Evolutionary conservation across 2,329 filamentous ascomycete species (phyloP).

Genomic region (Xylariaceae sp.): DNA sequence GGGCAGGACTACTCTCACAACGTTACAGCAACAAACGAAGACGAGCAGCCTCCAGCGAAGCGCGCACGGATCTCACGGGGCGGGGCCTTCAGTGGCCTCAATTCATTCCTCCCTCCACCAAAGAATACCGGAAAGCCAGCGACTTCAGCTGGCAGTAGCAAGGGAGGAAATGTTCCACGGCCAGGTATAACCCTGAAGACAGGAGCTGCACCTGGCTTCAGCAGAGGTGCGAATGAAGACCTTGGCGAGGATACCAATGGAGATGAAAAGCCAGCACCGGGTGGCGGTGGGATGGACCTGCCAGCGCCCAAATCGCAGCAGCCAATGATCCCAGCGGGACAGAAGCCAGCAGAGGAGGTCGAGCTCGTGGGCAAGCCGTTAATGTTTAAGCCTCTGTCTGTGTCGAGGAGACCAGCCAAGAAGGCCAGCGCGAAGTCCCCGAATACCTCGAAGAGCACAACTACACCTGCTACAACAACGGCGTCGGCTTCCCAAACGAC

Average conservation of each 20-base stretch:
- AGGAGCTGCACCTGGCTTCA: constrained; percentile 82
- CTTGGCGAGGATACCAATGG: constrained; percentile 31
- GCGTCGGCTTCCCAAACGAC: constrained; percentile 29
- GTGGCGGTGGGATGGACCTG: constrained; percentile 39
- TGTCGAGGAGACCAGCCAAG: constrained; percentile 75
- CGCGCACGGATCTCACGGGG: constrained; percentile 62
- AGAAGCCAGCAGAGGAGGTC: constrained; percentile 67
- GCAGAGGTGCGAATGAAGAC: constrained; percentile 57
- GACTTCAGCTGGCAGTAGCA: constrained; percentile 40
- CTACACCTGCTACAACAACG: constrained; percentile 21
- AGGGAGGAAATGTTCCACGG: constrained; percentile 49
- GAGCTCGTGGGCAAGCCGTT: constrained; percentile 79
- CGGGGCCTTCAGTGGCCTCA: constrained; percentile 80
- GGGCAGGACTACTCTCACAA: constrained; percentile 33
- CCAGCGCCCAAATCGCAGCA: constrained; percentile 51
- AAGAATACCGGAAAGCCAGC: constrained; percentile 62
- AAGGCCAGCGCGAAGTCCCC: constrained; percentile 59
- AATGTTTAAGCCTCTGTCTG: constrained; percentile 89
- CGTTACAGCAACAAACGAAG: constrained; percentile 42
- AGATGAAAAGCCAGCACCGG: constrained; percentile 26
- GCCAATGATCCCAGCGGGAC: constrained; percentile 60
- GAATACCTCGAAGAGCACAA: neutral
- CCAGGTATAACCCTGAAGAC: constrained; percentile 79
- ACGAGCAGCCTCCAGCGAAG: constrained; percentile 71
- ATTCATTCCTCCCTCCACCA: constrained; percentile 83